A percentile compares a stretch with the other conserved stretches of the same genome.
Evolutionary conservation across 805 yeast species (phyloP).

Genomic region (Cephaloascus albidus): DNA sequence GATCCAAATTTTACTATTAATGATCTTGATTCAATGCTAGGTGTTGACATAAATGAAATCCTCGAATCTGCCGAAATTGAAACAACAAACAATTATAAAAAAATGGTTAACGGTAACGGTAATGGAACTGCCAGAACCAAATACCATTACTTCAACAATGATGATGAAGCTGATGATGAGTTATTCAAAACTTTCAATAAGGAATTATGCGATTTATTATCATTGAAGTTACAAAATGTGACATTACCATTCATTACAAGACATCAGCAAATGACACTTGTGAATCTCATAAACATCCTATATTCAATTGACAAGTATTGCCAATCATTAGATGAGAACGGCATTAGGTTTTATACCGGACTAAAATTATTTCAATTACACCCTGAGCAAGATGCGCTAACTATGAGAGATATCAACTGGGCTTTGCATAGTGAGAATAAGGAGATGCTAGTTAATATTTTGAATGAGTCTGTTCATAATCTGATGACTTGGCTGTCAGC

Average conservation of each 20-base stretch:
- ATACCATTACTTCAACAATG: slow-evolving; percentile 2
- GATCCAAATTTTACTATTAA: slow-evolving; percentile 10
- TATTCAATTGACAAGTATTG: slow-evolving; percentile 39
- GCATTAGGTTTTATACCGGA: slow-evolving; percentile 63
- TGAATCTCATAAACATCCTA: slow-evolving; percentile 59
- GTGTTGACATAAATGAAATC: slow-evolving; percentile 6
- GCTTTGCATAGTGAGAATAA: slow-evolving; percentile 79
- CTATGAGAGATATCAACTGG: slow-evolving; percentile 81
- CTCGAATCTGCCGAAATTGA: neutral
- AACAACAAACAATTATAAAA: neutral
- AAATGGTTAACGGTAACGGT: neutral
- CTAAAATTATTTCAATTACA: slow-evolving; percentile 50
- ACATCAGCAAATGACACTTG: slow-evolving; percentile 82
- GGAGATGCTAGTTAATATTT: slow-evolving; percentile 46
- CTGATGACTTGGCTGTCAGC: slow-evolving; percentile 54
- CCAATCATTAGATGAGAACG: slow-evolving; percentile 49
- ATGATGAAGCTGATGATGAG: slow-evolving; percentile 12
- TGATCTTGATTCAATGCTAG: slow-evolving; percentile 8
- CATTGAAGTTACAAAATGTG: slow-evolving; percentile 50
- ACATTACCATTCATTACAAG: slow-evolving; percentile 77
- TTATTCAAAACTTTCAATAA: slow-evolving; percentile 26
- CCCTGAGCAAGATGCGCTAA: slow-evolving; percentile 39
- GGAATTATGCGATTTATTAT: slow-evolving; percentile 35
- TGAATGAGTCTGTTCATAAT: slow-evolving; percentile 31
- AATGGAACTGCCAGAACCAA: neutral